A percentile compares a stretch with the other conserved stretches of the same genome.
Conservation (phyloP, 257 asterid genomes). For the Solanum chilense region DNA sequence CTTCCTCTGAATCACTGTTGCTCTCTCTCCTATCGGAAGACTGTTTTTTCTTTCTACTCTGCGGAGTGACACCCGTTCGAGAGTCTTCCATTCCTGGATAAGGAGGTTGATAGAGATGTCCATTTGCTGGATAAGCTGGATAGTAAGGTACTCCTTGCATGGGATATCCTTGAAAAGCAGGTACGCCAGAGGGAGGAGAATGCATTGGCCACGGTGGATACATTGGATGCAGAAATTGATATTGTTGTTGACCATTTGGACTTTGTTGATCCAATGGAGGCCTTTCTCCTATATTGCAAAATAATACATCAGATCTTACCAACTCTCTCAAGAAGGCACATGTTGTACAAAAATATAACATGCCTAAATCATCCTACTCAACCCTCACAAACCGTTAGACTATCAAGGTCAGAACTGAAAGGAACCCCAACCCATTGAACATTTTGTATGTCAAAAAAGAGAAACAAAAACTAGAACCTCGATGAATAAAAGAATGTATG, state of each 20-base stretch:
- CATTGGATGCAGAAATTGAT: conserved; percentile 50
- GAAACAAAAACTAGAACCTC: not conserved
- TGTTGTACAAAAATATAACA: not conserved
- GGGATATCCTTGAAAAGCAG: conserved; percentile 71
- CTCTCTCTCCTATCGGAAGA: conserved; percentile 38
- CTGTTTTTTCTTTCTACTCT: conserved; percentile 33
- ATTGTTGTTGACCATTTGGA: conserved; percentile 52
- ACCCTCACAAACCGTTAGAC: not conserved
- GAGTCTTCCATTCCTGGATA: conserved; percentile 49
- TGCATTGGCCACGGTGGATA: conserved; percentile 82
- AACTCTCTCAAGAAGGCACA: conserved; percentile 1
- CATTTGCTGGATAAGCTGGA: conserved; percentile 56
- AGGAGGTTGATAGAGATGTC: conserved; percentile 54
- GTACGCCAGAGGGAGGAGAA: conserved; percentile 47
- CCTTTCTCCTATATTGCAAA: conserved; percentile 23
- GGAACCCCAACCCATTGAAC: not conserved
- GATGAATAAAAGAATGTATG: not conserved
- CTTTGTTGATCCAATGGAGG: conserved; percentile 35
- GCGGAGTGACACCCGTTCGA: conserved; percentile 24
- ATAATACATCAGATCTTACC: not conserved
- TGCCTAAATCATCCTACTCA: not conserved
- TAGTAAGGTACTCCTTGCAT: conserved; percentile 89
- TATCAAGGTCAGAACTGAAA: not conserved
- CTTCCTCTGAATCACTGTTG: conserved; percentile 37
- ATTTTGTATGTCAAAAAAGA: not conserved